Evolutionary conservation across 345 rosid genomes (phyloP), one percentile per base, ranked within the genome.

Genomic region (Bruguiera parviflora): DNA sequence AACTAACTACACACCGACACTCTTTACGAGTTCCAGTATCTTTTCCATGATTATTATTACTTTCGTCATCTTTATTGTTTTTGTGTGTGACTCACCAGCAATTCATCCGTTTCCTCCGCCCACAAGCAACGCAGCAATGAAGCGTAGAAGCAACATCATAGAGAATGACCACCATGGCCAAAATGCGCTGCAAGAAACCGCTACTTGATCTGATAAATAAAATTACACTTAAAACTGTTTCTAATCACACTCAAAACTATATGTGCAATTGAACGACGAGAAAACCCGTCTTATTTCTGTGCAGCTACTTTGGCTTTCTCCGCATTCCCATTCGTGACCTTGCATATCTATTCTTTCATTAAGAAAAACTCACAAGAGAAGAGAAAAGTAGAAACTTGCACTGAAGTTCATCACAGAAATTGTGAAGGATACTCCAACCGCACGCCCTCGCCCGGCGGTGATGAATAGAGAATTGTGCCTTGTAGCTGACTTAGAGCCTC

Each of bases 251-350:
- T 67, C 29, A 7, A 20, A 21, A 21, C 74, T 46, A 20, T 53
- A 24, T 11, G 20, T 61, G 37, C 25, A 25, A 61, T 5, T 51
- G 21, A 33, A 11, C 27, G 53, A 21, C 9, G n/a, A 58, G 51
- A 25, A 59, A 4, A n/a, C 31, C 31, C 9, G 39, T 11, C 19
- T 18, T 29, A 16, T 27, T 52, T 58, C 7, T 55, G 19, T 31
- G n/a, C 2, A 11, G 8, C 39, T 65, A 76, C 64, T 58, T 76
- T n/a, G 75, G 63, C 76, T 91, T 91, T 78, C 86, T 82, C 37
- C 92, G 87, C 96, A 83, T 88, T 57, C 98, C 92, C 97, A 89
- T 91, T 60, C 95, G 80, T 25, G 98, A 91, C 77, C 83, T 91
- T 19, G 98, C 98, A 63, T 79, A 91, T 80, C 97, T 93, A 67